Percentiles rank a stretch among this genome's conserved stretches.
Evolutionary conservation across 371 early-diverging fungal species (phyloP).

Genomic region (Rhizopus sp.): DNA sequence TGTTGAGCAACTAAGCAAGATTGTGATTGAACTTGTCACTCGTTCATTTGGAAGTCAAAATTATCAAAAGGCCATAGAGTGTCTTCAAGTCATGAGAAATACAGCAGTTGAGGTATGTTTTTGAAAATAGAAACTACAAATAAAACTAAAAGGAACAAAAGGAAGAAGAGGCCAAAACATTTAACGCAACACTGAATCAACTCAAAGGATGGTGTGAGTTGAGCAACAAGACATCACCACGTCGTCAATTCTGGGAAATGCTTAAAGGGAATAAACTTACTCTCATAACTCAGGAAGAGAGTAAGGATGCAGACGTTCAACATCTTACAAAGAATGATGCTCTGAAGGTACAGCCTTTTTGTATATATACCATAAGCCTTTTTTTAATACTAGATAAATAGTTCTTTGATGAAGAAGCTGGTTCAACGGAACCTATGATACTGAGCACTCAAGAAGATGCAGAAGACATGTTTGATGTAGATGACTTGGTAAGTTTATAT

Average conservation of each 20-base stretch:
- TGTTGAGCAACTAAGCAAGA: conserved; percentile 56
- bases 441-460: neutral
- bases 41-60: conserved; percentile 59
- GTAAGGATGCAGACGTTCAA: conserved; percentile 25
- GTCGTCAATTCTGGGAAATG: conserved; percentile 41
- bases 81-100: conserved; percentile 52
- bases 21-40: conserved; percentile 49
- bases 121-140: too few relatives aligned
- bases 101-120: conserved; percentile 32
- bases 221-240: conserved; percentile 19
- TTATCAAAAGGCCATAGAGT: conserved; percentile 54
- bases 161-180: conserved; percentile 44
- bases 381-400: neutral
- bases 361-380: neutral
- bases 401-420: conserved; percentile 5
- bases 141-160: neutral
- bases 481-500: conserved; percentile 18
- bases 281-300: conserved; percentile 43
- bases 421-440: neutral
- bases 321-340: conserved; percentile 31
- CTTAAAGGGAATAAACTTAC: conserved; percentile 32
- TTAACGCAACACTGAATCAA: conserved; percentile 42
- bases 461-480: conserved; percentile 13
- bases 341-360: conserved; percentile 22
- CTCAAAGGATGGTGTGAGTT: conserved; percentile 28